Conservation (phyloP, 768 basidiomycete genomes). For the Rhizopogon vinicolor region DNA sequence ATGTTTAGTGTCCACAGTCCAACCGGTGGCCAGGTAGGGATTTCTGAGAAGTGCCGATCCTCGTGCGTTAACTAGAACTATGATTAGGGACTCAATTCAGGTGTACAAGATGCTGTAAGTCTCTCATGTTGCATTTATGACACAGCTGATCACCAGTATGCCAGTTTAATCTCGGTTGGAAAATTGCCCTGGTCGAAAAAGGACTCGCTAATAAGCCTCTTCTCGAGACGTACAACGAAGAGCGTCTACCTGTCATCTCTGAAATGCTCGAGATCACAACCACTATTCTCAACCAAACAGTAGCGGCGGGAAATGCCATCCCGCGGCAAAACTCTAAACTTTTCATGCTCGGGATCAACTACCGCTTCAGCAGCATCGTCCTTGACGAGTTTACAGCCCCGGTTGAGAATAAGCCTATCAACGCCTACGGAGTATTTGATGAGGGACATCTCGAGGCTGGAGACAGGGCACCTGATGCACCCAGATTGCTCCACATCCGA, state of each 20-base stretch:
- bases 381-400: constrained; percentile 8
- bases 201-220: constrained; percentile 11
- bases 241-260: constrained; percentile 26
- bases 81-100: constrained; percentile 12
- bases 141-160: not conserved
- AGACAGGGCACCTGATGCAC: constrained; percentile 5
- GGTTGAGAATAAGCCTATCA: not conserved
- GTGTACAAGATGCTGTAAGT: constrained; percentile 15
- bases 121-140: not conserved
- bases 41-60: not conserved
- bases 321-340: not conserved
- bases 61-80: not conserved
- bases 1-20: constrained; percentile 7
- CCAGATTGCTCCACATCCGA: not conserved
- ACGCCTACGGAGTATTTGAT: not conserved
- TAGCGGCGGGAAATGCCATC: not conserved
- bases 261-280: constrained; percentile 22
- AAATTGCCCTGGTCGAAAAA: constrained; percentile 23
- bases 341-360: constrained; percentile 23
- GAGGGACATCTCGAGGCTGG: not conserved
- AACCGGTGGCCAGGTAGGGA: not conserved
- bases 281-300: constrained; percentile 7
- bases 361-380: constrained; percentile 22
- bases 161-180: constrained; percentile 27
- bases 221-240: constrained; percentile 21